Evolutionary conservation across 2,329 filamentous ascomycete genomes (phyloP).

Genomic region (Aspergillus texensis): DNA sequence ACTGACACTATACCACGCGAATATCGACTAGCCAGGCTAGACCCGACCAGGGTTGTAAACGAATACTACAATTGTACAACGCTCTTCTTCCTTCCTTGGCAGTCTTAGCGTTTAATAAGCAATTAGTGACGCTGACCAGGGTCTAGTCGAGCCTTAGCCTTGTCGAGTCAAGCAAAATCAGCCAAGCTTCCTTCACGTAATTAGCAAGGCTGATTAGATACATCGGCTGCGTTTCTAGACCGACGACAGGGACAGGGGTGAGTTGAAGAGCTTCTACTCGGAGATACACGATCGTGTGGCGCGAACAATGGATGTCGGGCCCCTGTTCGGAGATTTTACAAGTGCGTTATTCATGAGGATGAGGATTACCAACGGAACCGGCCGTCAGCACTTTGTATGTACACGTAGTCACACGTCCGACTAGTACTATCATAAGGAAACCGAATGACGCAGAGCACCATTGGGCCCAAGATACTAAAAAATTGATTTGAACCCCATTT

Average conservation of each 20-base stretch:
- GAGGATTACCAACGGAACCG: not conserved
- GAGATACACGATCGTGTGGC: not conserved
- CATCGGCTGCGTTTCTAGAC: slow-evolving; percentile 10
- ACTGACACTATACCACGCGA: not conserved
- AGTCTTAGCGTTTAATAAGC: slow-evolving; percentile 25
- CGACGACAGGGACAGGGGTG: not conserved
- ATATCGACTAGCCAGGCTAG: not conserved
- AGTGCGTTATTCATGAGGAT: not conserved
- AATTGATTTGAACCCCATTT: not conserved
- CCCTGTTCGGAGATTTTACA: not conserved
- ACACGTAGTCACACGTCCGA: not conserved
- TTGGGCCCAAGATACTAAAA: not conserved
- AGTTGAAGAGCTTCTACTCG: not conserved
- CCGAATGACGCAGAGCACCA: too few relatives aligned
- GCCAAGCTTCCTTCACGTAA: slow-evolving; percentile 11
- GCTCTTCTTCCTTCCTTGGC: not conserved
- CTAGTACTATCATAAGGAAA: too few relatives aligned
- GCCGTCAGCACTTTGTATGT: not conserved
- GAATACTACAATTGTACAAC: not conserved
- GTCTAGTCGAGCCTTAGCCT: slow-evolving; percentile 2
- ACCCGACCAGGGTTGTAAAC: not conserved
- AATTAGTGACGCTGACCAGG: slow-evolving; percentile 18
- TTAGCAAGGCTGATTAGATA: not conserved
- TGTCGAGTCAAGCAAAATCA: slow-evolving; percentile 4
- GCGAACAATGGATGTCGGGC: not conserved